Base-by-base conservation (phyloP, 2,329 filamentous ascomycete species). In the Chrysosporium keratinophilum region DNA sequence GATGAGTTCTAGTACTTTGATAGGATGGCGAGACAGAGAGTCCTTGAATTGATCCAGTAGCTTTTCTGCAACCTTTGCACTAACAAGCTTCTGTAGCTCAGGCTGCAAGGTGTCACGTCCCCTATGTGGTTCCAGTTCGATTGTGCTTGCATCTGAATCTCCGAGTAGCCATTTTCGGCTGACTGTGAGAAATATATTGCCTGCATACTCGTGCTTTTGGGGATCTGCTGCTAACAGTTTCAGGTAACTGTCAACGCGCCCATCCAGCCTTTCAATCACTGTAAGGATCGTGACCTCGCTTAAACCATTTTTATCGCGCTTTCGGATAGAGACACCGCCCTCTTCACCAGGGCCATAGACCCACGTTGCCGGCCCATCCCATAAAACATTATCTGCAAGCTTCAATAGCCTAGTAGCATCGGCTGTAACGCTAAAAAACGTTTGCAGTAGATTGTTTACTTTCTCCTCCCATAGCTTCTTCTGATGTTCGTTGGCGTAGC, bases 21-120 rank as follows among this genome's bases (percentile, higher is more conserved):
- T 52, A n/a, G 70, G 69, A 34, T 62, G 65, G n/a, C 67, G 65
- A 41, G 69, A 71, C 17, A 74, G 59, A 17, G 63, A 67, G 54
- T 73, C 69, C 53, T 71, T 71, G 59, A 71, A 73, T n/a, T 65
- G 67, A 15, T 68, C 65, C 7, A 74, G 61, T 4, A 74, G 59
- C 34, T 68, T 68, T 55, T 73, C 69, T 5, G 70, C 64, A 35
- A 74, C 54, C 53, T 73, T 74, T 2, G 71, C 69, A 57, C 65
- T 67, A 11, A 71, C 59, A 15, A 74, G 57, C 47, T 67, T 69
- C 43, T 65, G 62, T n/a, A 69, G 54, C 3, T 70, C 65, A 15
- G 59, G 56, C 19, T 63, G 60, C 3, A 61, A 58, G 7, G 65
- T 61, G 31, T 61, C 56, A 14, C 58, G 57, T 39, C 55, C 33